Evolutionary conservation across 495 filamentous ascomycete species (phyloP).

Genomic region (Aspergillus saccharolyticus): DNA sequence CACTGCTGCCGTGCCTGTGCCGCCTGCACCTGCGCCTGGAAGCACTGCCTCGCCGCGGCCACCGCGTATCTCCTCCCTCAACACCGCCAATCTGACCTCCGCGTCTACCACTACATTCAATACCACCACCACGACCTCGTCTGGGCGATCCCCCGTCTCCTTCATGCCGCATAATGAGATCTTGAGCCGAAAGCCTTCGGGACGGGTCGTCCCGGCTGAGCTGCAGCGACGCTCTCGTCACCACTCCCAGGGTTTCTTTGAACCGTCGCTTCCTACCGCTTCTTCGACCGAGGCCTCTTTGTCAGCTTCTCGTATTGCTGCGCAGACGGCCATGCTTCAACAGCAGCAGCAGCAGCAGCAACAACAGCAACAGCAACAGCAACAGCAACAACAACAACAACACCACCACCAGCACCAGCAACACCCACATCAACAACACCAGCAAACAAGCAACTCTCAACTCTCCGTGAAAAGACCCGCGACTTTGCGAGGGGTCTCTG

Average conservation of each 20-base stretch:
- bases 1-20: not conserved
- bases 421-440: too few relatives aligned
- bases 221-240: constrained; percentile 46
- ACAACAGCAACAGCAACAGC: constrained; percentile 22
- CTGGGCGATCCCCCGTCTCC: constrained; percentile 25
- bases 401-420: constrained; percentile 47
- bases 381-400: constrained; percentile 49
- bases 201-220: constrained; percentile 36
- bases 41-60: constrained; percentile 34
- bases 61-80: constrained; percentile 30
- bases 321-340: constrained; percentile 82
- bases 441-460: constrained; percentile 19
- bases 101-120: constrained; percentile 25
- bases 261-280: constrained; percentile 74
- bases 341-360: constrained; percentile 56
- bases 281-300: constrained; percentile 50
- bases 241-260: constrained; percentile 85
- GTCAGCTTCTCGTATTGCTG: constrained; percentile 81
- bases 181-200: constrained; percentile 34
- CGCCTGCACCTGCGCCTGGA: not conserved
- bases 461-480: constrained; percentile 66
- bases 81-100: constrained; percentile 13
- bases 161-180: constrained; percentile 40
- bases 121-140: constrained; percentile 20
- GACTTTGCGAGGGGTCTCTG: constrained; percentile 50